A percentile compares a stretch with the other conserved stretches of the same genome.
phyloP scores from a whole-genome alignment of 1,139 yeast species.

The Lodderomyces elongisporus region DNA sequence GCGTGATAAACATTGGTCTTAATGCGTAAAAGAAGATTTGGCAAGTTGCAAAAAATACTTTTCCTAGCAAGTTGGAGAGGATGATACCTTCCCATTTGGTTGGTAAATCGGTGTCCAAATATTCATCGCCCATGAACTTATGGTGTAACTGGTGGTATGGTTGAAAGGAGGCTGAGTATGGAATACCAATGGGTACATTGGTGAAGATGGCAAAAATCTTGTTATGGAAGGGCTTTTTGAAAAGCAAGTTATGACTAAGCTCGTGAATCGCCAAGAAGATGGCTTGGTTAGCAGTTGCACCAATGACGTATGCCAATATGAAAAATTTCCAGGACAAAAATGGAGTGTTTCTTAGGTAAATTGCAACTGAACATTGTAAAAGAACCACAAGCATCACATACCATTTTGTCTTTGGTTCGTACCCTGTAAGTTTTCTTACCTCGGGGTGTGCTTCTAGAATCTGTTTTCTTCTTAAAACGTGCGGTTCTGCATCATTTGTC shows the following conservation, averaged over 20 bases:
- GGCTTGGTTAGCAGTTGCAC: conserved; percentile 84
- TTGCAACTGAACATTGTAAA: conserved; percentile 61
- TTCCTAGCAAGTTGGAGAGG: conserved; percentile 74
- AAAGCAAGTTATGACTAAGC: conserved; percentile 78
- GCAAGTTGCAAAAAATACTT: conserved; percentile 85
- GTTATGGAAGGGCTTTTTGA: conserved; percentile 72
- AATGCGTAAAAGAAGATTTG: conserved; percentile 86
- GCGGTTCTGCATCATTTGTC: conserved; percentile 83
- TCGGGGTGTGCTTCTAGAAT: conserved; percentile 76
- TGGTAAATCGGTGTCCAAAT: conserved; percentile 83
- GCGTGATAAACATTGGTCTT: conserved; percentile 82
- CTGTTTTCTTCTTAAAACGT: conserved; percentile 63
- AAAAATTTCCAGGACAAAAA: conserved; percentile 55
- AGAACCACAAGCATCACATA: conserved; percentile 60
- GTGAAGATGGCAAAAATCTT: conserved; percentile 73
- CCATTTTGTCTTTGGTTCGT: conserved; percentile 81
- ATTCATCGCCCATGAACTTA: conserved; percentile 83
- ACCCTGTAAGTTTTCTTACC: conserved; percentile 75
- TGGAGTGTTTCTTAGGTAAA: conserved; percentile 50
- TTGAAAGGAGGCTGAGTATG: conserved; percentile 85
- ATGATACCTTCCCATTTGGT: conserved; percentile 70
- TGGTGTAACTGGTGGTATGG: conserved; percentile 92
- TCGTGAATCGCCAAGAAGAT: conserved; percentile 86
- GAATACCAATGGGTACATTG: conserved; percentile 83
- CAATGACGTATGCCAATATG: conserved; percentile 65